phyloP scores from a whole-genome alignment of 176 grass and related monocot species.

The Puya raimondii region DNA sequence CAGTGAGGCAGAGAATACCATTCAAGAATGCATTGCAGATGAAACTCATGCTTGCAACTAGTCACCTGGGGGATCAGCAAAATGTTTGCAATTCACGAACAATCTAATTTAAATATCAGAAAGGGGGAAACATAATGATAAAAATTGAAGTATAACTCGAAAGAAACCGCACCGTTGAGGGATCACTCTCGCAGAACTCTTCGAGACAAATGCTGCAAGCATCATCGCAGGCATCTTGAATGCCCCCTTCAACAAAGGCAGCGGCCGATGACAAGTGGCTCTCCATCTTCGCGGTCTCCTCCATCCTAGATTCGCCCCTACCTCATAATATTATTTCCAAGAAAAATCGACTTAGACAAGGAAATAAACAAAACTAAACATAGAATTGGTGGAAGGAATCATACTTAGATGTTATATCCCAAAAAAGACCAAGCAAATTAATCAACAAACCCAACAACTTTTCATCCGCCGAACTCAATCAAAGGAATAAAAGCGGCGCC shows the following conservation, averaged over 20 bases:
- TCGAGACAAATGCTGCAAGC: slow-evolving; percentile 93
- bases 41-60: slow-evolving; percentile 89
- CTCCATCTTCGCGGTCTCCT: slow-evolving; percentile 63
- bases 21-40: slow-evolving; percentile 99
- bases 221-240: slow-evolving; percentile 94
- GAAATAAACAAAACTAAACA: too few species aligned
- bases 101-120: slow-evolving; percentile 22
- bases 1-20: slow-evolving; percentile 39
- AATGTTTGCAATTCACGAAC: slow-evolving; percentile 11
- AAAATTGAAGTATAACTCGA: background rate
- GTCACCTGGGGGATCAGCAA: slow-evolving; percentile 49
- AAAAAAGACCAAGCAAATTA: background rate
- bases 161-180: slow-evolving; percentile 41
- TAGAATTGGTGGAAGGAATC: too few species aligned
- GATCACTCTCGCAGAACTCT: slow-evolving; percentile 67
- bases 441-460: background rate
- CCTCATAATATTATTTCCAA: background rate
- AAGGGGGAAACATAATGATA: background rate
- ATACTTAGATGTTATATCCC: background rate
- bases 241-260: slow-evolving; percentile 88
- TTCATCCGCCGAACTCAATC: background rate
- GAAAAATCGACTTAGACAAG: too few species aligned
- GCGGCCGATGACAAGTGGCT: slow-evolving; percentile 49
- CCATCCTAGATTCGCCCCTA: background rate
- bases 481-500: background rate